A percentile compares a stretch with the other conserved stretches of the same genome.
Evolutionary conservation across 345 rosid genomes (phyloP).

Genomic region (Eucalyptus paniculata): DNA sequence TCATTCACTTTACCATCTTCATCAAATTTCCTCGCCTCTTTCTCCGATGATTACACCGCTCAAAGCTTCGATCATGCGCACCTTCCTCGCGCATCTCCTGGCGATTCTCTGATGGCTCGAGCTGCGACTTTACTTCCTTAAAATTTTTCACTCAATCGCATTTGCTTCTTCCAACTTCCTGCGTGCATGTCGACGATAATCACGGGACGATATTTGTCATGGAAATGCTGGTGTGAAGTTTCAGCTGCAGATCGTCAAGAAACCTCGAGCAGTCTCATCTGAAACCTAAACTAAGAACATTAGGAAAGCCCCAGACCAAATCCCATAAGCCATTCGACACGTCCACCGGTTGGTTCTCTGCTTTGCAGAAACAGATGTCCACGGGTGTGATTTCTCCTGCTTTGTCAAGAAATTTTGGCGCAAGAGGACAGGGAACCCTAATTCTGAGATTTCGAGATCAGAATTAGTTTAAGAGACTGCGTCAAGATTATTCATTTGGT

Average conservation of each 20-base stretch:
- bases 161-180: background rate
- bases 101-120: background rate
- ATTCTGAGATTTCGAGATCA: background rate
- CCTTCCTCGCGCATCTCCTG: background rate
- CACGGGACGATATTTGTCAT: accelerated
- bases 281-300: background rate
- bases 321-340: background rate
- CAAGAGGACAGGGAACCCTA: background rate
- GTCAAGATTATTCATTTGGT: background rate
- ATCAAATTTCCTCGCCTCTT: too few species aligned
- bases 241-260: background rate
- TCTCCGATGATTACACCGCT: background rate
- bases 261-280: background rate
- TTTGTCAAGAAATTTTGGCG: background rate
- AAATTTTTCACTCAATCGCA: background rate
- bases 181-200: background rate
- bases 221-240: background rate
- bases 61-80: background rate
- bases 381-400: background rate
- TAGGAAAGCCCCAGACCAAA: background rate
- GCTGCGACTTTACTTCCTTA: background rate
- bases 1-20: too few species aligned
- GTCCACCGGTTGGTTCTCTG: background rate
- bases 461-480: background rate
- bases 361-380: background rate